Percentiles rank a stretch among this genome's conserved stretches.
These are phyloP conservation scores for Sideroxylon spinosum DNA, from an alignment of 179 eudicot genomes.

Conservation along the genomic window DNA sequence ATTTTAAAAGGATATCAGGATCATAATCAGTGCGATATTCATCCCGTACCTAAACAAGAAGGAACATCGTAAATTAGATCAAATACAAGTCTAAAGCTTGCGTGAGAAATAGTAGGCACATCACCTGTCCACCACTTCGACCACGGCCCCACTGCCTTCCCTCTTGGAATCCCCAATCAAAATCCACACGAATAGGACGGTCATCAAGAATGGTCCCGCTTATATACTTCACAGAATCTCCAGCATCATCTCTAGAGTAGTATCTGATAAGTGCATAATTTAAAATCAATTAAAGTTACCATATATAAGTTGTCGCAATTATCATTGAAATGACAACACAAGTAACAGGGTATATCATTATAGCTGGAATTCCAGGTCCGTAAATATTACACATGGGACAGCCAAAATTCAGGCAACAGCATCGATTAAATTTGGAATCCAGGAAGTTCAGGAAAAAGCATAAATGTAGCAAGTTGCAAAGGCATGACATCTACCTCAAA, in stretches of 20 bases:
- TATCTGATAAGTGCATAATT: conserved; percentile 41
- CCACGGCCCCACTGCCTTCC: conserved; percentile 99
- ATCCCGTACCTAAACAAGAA: conserved; percentile 73
- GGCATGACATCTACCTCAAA: not conserved
- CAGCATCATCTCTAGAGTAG: conserved; percentile 90
- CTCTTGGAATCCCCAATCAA: conserved; percentile 99
- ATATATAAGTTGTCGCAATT: not conserved
- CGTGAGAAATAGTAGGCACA: conserved; percentile 11
- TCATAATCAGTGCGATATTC: conserved; percentile 98
- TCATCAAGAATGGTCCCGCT: conserved; percentile 99
- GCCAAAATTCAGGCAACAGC: not conserved
- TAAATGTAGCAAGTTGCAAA: not conserved
- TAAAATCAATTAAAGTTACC: not conserved
- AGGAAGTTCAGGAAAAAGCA: not conserved
- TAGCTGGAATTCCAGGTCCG: not conserved
- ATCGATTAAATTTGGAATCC: not conserved
- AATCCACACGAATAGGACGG: conserved; percentile 96
- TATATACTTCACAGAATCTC: conserved; percentile 82
- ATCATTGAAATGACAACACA: not conserved
- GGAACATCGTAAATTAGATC: conserved; percentile 11
- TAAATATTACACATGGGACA: not conserved
- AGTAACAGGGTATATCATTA: not conserved
- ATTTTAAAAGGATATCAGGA: conserved; percentile 87
- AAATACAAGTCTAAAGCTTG: conserved; percentile 5
- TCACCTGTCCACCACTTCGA: conserved; percentile 97